These are phyloP conservation scores for Umbellularia californica DNA, from an alignment of 164 flowering plant genomes.

Conservation along the genomic window DNA sequence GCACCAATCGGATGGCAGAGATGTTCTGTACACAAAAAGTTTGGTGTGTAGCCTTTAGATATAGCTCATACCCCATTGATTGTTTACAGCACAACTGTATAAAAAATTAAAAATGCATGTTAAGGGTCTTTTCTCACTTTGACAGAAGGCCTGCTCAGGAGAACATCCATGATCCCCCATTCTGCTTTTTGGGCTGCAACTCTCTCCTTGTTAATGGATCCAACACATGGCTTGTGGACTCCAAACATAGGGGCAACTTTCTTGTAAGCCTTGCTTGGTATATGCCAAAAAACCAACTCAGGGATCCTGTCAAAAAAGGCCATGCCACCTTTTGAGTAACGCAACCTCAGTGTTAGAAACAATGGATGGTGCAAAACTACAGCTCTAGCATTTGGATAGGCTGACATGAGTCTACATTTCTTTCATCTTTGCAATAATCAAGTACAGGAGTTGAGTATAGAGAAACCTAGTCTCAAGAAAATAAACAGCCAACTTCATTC, in stretches of 20 bases:
- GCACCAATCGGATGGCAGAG: background rate
- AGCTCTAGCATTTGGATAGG: too few species aligned
- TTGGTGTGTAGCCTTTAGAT: too few species aligned
- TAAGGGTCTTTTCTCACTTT: slow-evolving; percentile 37
- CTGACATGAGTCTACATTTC: too few species aligned
- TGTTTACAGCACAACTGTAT: background rate
- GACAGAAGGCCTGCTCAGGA: slow-evolving; percentile 56
- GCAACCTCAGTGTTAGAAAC: too few species aligned
- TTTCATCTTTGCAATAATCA: too few species aligned
- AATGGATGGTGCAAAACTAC: too few species aligned
- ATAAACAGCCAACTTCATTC: too few species aligned
- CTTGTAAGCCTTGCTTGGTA: slow-evolving; percentile 69
- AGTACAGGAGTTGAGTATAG: too few species aligned
- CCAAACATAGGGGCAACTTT: slow-evolving; percentile 52
- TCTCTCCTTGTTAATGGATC: slow-evolving; percentile 70
- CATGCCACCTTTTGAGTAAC: background rate
- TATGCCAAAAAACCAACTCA: slow-evolving; percentile 88
- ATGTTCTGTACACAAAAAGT: too few species aligned
- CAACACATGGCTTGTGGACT: slow-evolving; percentile 60
- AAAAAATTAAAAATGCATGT: too few species aligned
- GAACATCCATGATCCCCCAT: slow-evolving; percentile 71
- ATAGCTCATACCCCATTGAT: too few species aligned
- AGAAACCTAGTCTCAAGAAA: too few species aligned
- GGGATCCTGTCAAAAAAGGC: slow-evolving; percentile 45
- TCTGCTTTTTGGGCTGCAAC: slow-evolving; percentile 80